Evolutionary conservation across 768 basidiomycete species (phyloP).

Genomic region (Trametes coccinea): DNA sequence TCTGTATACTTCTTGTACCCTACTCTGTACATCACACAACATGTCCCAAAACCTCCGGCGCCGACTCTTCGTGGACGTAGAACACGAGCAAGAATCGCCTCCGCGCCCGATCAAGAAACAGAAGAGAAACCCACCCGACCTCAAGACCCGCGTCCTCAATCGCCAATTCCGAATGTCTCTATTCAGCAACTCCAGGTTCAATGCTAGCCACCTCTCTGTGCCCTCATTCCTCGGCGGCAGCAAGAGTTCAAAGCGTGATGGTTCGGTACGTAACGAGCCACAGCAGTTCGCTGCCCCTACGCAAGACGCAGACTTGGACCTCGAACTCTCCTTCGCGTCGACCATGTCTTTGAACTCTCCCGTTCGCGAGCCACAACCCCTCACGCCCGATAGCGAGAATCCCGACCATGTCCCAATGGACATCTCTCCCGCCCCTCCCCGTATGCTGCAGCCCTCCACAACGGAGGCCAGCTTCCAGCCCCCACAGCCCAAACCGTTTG

Average conservation of each 20-base stretch:
- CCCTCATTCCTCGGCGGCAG: conserved; percentile 43
- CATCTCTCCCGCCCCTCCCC: conserved; percentile 66
- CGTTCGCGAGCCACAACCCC: conserved; percentile 45
- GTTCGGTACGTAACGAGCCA: conserved; percentile 47
- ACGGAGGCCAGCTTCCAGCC: conserved; percentile 18
- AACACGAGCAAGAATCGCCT: conserved; percentile 32
- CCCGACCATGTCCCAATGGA: conserved; percentile 70
- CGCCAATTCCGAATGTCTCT: conserved; percentile 24
- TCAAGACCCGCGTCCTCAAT: conserved; percentile 32
- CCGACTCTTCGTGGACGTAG: conserved; percentile 11
- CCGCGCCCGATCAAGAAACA: conserved; percentile 47
- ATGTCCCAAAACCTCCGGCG: conserved; percentile 20
- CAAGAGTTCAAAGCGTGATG: conserved; percentile 48
- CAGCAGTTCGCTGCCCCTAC: conserved; percentile 67
- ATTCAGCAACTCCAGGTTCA: conserved; percentile 17
- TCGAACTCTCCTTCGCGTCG: conserved; percentile 82
- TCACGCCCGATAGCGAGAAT: conserved; percentile 47
- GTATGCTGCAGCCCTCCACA: conserved; percentile 12
- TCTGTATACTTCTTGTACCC: conserved; percentile 18
- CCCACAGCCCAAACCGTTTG: conserved; percentile 30
- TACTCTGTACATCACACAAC: conserved; percentile 6
- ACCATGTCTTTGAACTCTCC: conserved; percentile 81
- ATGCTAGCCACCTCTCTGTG: conserved; percentile 35
- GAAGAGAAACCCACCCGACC: conserved; percentile 37
- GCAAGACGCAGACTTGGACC: conserved; percentile 66